A percentile compares a stretch with the other conserved stretches of the same genome.
These are phyloP conservation scores for Geranomyces michiganensis DNA, from an alignment of 192 early-diverging fungal genomes.

Conservation along the genomic window DNA sequence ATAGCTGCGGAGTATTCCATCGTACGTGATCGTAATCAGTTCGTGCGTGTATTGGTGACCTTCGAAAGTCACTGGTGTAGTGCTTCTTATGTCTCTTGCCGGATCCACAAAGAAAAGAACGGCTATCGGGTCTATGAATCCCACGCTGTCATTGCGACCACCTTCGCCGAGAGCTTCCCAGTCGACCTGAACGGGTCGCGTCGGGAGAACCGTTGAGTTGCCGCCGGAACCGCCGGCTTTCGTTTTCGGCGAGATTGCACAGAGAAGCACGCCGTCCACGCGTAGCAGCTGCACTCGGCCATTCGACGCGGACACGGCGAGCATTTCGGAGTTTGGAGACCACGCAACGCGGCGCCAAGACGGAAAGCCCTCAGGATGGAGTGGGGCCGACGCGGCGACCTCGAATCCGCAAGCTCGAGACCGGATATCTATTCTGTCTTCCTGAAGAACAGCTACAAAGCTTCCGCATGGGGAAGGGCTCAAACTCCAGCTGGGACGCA, in stretches of 20 bases:
- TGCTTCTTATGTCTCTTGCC: not conserved
- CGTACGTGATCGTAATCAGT: constrained; percentile 56
- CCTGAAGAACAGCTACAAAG: constrained; percentile 21
- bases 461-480: constrained; percentile 19
- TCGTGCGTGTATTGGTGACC: constrained; percentile 57
- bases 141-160: constrained; percentile 16
- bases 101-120: constrained; percentile 19
- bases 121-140: constrained; percentile 31
- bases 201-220: constrained; percentile 12
- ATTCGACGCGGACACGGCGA: constrained; percentile 34
- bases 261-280: constrained; percentile 17
- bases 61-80: constrained; percentile 24
- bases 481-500: constrained; percentile 17
- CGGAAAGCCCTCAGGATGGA: constrained; percentile 29
- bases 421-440: constrained; percentile 30
- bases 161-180: constrained; percentile 24
- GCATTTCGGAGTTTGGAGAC: constrained; percentile 32
- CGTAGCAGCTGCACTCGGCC: constrained; percentile 30
- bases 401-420: not conserved
- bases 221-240: not conserved
- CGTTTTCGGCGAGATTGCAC: constrained; percentile 24
- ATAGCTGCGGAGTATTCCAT: constrained; percentile 56
- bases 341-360: constrained; percentile 34
- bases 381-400: constrained; percentile 8
- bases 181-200: constrained; percentile 28